Evolutionary conservation across 108 stramenopile species (phyloP).

Genomic region (Bacterosira constricta): DNA sequence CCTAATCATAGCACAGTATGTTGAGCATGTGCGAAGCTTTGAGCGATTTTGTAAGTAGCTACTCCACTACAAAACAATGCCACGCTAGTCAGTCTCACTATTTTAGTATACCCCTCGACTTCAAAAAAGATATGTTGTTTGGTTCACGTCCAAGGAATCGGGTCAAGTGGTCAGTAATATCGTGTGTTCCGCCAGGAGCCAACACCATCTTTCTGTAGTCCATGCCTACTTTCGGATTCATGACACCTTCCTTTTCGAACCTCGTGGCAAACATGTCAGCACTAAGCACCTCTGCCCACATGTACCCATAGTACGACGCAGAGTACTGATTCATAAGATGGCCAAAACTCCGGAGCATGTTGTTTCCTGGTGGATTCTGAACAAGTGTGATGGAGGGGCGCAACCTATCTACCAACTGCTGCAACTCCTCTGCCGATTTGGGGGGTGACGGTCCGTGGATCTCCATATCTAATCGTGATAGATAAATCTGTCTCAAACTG

Average conservation of each 20-base stretch:
- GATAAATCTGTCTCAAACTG: constrained; percentile 46
- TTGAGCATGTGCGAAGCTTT: no score
- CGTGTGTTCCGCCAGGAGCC: constrained; percentile 48
- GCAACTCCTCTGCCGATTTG: constrained; percentile 34
- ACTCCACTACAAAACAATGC: no score
- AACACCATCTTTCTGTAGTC: constrained; percentile 52
- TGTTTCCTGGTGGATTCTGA: constrained; percentile 41
- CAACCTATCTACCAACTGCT: constrained; percentile 42
- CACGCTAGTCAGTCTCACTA: no score
- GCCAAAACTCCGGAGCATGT: constrained; percentile 52
- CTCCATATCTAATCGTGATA: constrained; percentile 38
- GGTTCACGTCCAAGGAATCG: constrained; percentile 48
- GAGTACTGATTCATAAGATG: constrained; percentile 62
- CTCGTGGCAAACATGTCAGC: constrained; percentile 52
- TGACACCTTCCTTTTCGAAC: constrained; percentile 43
- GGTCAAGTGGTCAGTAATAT: constrained; percentile 50
- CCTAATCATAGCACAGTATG: no score
- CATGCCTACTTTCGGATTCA: constrained; percentile 48
- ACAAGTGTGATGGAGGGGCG: constrained; percentile 44
- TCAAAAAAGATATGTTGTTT: constrained; percentile 46
- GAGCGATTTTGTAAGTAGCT: no score
- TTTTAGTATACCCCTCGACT: no score
- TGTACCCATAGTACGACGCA: constrained; percentile 50
- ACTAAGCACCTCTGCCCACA: constrained; percentile 53
- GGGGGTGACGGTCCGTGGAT: constrained; percentile 49